phyloP scores from a whole-genome alignment of 805 yeast genomes.

The Naumovozyma baii region DNA sequence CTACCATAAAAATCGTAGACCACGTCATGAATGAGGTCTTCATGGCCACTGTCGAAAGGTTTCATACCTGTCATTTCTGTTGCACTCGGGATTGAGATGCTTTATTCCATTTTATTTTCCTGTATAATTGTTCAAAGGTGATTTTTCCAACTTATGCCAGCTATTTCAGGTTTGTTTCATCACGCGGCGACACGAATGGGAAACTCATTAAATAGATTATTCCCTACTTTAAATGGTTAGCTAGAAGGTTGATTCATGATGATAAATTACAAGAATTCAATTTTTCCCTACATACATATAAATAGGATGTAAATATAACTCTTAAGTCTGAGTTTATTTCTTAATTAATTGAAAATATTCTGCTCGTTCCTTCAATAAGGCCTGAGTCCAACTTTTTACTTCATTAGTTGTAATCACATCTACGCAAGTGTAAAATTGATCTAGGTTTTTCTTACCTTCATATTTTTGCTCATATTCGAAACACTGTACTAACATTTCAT shows the following conservation, averaged over 20 bases:
- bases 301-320: too few species aligned
- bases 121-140: too few species aligned
- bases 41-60: constrained; percentile 84
- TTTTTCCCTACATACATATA: neutral
- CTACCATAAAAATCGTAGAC: constrained; percentile 89
- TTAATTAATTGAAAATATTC: neutral
- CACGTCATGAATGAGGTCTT: constrained; percentile 83
- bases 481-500: constrained; percentile 74
- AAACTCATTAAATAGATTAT: too few species aligned
- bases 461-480: constrained; percentile 70
- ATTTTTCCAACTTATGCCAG: too few species aligned
- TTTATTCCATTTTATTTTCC: neutral
- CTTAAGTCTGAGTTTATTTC: neutral
- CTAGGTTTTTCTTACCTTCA: constrained; percentile 46
- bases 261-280: too few species aligned
- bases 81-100: too few species aligned
- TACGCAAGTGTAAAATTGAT: constrained; percentile 60
- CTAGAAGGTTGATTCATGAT: too few species aligned
- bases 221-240: too few species aligned
- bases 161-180: too few species aligned
- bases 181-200: too few species aligned
- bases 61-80: constrained; percentile 31
- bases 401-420: constrained; percentile 58
- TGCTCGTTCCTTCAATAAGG: constrained; percentile 39
- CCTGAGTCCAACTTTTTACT: constrained; percentile 59